Evolutionary conservation across 106 monocot genomes (phyloP), one percentile per base, ranked within the genome.

Genomic region (Alisma plantagoaquatica): DNA sequence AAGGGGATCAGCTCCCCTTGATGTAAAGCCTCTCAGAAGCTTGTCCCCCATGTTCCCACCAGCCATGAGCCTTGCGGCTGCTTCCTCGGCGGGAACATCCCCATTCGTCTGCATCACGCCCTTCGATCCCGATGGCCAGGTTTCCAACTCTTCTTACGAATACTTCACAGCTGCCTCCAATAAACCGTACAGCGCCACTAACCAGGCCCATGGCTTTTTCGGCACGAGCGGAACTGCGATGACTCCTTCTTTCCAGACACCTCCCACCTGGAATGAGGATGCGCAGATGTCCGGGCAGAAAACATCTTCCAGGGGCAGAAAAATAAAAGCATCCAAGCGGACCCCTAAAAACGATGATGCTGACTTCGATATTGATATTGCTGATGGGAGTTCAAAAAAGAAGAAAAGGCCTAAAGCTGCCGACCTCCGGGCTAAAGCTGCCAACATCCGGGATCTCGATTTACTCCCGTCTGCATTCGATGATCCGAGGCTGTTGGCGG

Each of bases 21-120:
- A 91, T 49, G 72, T 70, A 1, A 78, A 84, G 31, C 91, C 91
- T 4, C 33, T 91, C 33, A 48, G 77, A 35, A 38, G 56, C n/a
- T 56, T 91, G 54, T 49, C 77, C n/a, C 90, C 90, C 8, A 79
- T 90, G 83, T 74, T 77, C 33, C 90, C 90, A 16, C 16, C 68
- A 0, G 42, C 74, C 4, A 31, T 74, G 22, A 77, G 80, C 8
- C 65, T 63, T 26, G 43, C 59, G 23, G 55, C 72, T 50, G 43
- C 61, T 29, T 31, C 44, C 15, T 46, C 57, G 25, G 49, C 67
- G 3, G 43, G 38, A 15, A 16, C 45, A 32, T 56, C 71, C 10
- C 69, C 80, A 2, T 77, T 84, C 46, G 35, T 83, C 27, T 83
- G 65, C 53, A 51, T 83, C 53, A 77, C 79, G n/a, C 76, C 83